Evolutionary conservation across 371 early-diverging fungal genomes (phyloP).

Genomic region (Fennellomyces sp.): DNA sequence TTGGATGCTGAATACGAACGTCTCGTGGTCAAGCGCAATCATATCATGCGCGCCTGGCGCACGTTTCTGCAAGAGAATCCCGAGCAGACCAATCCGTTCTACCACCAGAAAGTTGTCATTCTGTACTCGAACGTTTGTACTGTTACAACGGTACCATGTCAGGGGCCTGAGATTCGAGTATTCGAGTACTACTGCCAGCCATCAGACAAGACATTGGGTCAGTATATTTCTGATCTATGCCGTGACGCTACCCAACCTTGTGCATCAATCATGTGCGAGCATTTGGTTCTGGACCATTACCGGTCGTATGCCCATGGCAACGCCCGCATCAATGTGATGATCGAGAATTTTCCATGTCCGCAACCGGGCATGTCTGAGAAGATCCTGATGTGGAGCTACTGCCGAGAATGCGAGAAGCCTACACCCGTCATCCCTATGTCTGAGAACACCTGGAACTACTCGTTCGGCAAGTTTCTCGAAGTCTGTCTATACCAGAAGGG

Average conservation of each 20-base stretch:
- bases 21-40: conserved; percentile 50
- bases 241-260: conserved; percentile 72
- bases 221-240: conserved; percentile 86
- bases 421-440: conserved; percentile 85
- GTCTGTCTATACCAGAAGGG: conserved; percentile 79
- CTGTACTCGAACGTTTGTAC: conserved; percentile 75
- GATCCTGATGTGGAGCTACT: conserved; percentile 92
- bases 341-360: conserved; percentile 72
- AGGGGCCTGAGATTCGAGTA: conserved; percentile 74
- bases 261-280: conserved; percentile 71
- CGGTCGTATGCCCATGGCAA: conserved; percentile 88
- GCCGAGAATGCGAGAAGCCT: conserved; percentile 70
- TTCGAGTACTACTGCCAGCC: conserved; percentile 83
- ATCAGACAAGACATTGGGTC: conserved; percentile 87
- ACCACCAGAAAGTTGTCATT: conserved; percentile 77
- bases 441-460: conserved; percentile 90
- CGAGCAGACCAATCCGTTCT: conserved; percentile 66
- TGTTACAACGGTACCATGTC: conserved; percentile 73
- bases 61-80: conserved; percentile 61
- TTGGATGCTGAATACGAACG: conserved; percentile 46
- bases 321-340: conserved; percentile 79
- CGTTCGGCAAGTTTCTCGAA: conserved; percentile 97
- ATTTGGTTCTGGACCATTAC: conserved; percentile 79
- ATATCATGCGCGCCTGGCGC: conserved; percentile 59
- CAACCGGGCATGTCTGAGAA: conserved; percentile 73